Percentiles rank a stretch among this genome's conserved stretches.
These are phyloP conservation scores for Chlorella vulgaris DNA, from an alignment of 139 green algal genomes.

Conservation along the genomic window DNA sequence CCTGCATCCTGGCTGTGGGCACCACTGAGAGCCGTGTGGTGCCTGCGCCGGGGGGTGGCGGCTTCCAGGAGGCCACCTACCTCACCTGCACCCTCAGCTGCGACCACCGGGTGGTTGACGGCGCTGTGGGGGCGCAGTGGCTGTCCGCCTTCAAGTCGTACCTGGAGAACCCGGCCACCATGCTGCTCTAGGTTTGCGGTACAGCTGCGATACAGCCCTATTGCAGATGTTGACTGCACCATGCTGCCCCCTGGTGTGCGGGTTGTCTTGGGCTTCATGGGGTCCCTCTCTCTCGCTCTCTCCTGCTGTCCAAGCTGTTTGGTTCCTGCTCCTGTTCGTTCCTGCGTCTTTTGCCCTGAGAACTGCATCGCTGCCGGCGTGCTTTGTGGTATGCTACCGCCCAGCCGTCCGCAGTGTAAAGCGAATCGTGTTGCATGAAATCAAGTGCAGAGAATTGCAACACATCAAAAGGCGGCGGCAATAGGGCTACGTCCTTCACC, in stretches of 20 bases:
- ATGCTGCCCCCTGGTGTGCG: too few relatives aligned
- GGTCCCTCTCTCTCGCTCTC: too few relatives aligned
- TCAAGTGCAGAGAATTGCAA: background rate
- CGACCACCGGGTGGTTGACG: slow-evolving; percentile 98
- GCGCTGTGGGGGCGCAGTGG: slow-evolving; percentile 96
- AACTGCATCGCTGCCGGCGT: too few relatives aligned
- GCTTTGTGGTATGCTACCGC: too few relatives aligned
- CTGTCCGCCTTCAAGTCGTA: slow-evolving; percentile 91
- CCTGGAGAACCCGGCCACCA: slow-evolving; percentile 90
- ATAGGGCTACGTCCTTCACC: background rate
- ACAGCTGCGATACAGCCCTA: background rate
- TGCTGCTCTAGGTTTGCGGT: slow-evolving; percentile 78
- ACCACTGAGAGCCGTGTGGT: slow-evolving; percentile 65
- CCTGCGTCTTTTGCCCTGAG: too few relatives aligned
- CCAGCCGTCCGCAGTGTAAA: too few relatives aligned
- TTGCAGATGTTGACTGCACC: too few relatives aligned
- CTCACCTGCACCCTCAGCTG: slow-evolving; percentile 89
- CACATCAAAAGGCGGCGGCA: background rate
- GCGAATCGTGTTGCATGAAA: too few relatives aligned
- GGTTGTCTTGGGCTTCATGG: too few relatives aligned
- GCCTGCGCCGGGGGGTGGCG: slow-evolving; percentile 7
- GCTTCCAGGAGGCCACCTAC: slow-evolving; percentile 60
- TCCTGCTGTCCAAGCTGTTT: too few relatives aligned
- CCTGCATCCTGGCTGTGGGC: slow-evolving; percentile 82
- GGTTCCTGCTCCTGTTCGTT: too few relatives aligned